Evolutionary conservation across 2,329 filamentous ascomycete species (phyloP), one percentile per base, ranked within the genome.

Genomic region (Xylaria sp.): DNA sequence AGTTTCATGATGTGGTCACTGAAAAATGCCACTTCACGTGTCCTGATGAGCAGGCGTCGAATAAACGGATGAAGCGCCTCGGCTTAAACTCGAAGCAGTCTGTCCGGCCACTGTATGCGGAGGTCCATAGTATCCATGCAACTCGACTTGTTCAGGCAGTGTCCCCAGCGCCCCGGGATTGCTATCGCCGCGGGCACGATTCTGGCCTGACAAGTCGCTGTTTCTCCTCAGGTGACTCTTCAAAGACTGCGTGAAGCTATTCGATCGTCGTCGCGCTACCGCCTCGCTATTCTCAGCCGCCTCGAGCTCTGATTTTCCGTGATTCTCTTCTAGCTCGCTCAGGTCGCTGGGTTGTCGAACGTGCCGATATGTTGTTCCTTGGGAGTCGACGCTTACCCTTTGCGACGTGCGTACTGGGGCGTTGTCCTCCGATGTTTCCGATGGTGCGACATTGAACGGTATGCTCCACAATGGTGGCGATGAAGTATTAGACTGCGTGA

Each of bases 101-200:
- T 86, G 81, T 0, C 85, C 84, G 4, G 78, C 80, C 9, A 79
- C 79, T 0, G 78, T 75, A 58, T 82, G 75, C 2, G 74, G 65
- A 1, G 83, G 80, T 0, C 85, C 85, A 64, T 86, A 83, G 46
- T 84, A 82, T 2, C 85, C 85, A 62, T 86, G 84, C 60, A 85
- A 78, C 66, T 85, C 83, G 20, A 64, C 69, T 3, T 75, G 73
- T 72, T 87, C 85, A 54, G 76, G 79, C 39, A 86, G 82, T 1
- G 80, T 78, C 6, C 75, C 78, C 6, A 83, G 73, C 52, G 72
- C 6, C 72, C 67, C 43, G 72, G 70, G 48, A 23, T 73, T 65
- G 23, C 71, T 72, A 18, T 71, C 60, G 6, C 60, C 68, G 15
- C 71, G 67, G 12, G 58, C 46, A 36, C 65, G 69, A 5, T 49